Evolutionary conservation across 2,329 filamentous ascomycete species (phyloP).

Genomic region (Capronia epimyces): DNA sequence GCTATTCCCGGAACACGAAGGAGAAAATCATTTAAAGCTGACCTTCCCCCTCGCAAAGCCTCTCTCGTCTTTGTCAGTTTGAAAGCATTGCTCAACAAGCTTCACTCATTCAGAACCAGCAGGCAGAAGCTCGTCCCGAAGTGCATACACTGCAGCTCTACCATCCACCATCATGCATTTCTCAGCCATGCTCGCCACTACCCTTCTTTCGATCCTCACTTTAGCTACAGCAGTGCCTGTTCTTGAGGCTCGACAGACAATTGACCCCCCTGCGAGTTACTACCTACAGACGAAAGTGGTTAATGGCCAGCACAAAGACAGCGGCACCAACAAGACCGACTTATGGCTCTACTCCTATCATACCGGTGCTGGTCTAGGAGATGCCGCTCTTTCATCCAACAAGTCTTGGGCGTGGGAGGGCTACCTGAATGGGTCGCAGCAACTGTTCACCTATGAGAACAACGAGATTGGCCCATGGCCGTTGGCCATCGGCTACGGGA

Average conservation of each 20-base stretch:
- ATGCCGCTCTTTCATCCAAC: conserved; percentile 23
- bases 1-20: neutral
- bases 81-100: neutral
- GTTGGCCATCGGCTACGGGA: conserved; percentile 12
- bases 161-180: conserved; percentile 20
- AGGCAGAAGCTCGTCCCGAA: neutral
- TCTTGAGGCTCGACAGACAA: conserved; percentile 19
- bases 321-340: conserved; percentile 26
- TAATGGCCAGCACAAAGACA: conserved; percentile 19
- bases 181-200: conserved; percentile 10
- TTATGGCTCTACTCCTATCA: conserved; percentile 28
- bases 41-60: no score
- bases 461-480: conserved; percentile 27
- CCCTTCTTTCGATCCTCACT: conserved; percentile 9
- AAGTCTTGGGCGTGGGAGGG: conserved; percentile 20
- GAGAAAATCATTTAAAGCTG: no score
- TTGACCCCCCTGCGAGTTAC: conserved; percentile 19
- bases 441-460: conserved; percentile 22
- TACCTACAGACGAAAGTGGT: conserved; percentile 24
- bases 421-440: conserved; percentile 25
- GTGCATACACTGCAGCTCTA: neutral
- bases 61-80: neutral
- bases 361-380: conserved; percentile 28
- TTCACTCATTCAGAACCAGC: neutral
- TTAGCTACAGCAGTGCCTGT: conserved; percentile 16